Conservation (phyloP, 306 rosid species). For the Medicago arabica region DNA sequence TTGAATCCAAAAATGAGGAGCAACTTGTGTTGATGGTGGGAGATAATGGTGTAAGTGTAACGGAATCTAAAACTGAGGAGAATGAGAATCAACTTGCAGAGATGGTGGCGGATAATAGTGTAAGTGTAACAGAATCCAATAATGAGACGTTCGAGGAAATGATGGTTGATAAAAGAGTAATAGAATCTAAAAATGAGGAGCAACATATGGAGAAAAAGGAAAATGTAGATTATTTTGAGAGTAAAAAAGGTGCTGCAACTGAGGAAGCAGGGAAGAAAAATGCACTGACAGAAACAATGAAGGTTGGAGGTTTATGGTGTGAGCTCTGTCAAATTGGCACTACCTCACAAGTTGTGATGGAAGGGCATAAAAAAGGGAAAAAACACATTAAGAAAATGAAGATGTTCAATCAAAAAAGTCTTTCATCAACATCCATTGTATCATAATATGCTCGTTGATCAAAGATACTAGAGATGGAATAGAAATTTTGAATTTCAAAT, state of each 20-base stretch:
- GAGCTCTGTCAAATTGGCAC: conserved; percentile 53
- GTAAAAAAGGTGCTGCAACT: conserved; percentile 2
- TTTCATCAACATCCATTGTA: not conserved
- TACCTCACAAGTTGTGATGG: conserved; percentile 34
- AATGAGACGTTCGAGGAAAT: not conserved
- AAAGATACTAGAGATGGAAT: not conserved
- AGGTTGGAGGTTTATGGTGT: conserved; percentile 47
- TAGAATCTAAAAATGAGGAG: conserved; percentile 9
- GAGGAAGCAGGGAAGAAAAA: not conserved
- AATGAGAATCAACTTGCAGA: conserved; percentile 24
- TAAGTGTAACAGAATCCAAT: conserved; percentile 1
- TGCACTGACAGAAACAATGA: conserved; percentile 8
- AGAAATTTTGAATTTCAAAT: not conserved
- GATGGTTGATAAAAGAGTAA: not conserved
- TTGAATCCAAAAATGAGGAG: conserved; percentile 29
- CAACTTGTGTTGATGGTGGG: not conserved
- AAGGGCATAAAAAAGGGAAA: conserved; percentile 53
- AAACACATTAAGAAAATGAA: conserved; percentile 45
- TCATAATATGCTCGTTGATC: conserved; percentile 9
- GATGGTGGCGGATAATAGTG: not conserved
- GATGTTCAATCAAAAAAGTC: conserved; percentile 1
- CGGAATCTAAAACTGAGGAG: conserved; percentile 23
- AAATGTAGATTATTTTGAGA: conserved; percentile 7
- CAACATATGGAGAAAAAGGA: conserved; percentile 28
- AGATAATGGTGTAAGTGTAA: too few species aligned